Conservation (phyloP, 192 early-diverging fungal species). For the Globomyces pollinis-pini region DNA sequence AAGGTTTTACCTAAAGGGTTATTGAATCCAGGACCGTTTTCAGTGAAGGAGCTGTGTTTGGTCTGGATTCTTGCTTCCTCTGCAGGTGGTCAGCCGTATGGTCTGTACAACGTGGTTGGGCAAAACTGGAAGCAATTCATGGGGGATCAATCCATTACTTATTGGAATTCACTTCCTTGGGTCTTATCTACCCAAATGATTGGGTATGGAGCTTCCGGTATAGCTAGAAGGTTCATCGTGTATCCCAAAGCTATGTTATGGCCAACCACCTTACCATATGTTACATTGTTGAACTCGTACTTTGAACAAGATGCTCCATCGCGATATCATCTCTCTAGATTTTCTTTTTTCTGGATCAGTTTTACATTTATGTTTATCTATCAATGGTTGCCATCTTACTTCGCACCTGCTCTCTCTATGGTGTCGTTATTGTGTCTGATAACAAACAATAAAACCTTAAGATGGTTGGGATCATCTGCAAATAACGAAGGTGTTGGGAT, state of each 20-base stretch:
- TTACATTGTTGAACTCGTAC: conserved; percentile 70
- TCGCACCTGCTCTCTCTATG: conserved; percentile 1
- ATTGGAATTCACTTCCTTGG: conserved; percentile 22
- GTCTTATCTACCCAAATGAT: conserved; percentile 62
- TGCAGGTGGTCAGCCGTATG: conserved; percentile 8
- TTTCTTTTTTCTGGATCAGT: conserved; percentile 38
- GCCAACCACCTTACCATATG: conserved; percentile 68
- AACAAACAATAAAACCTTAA: background rate
- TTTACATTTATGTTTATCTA: conserved; percentile 18
- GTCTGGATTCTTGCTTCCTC: conserved; percentile 47
- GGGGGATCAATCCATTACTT: conserved; percentile 13
- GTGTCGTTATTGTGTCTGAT: conserved; percentile 27
- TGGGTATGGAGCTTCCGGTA: conserved; percentile 62
- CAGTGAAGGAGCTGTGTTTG: conserved; percentile 62
- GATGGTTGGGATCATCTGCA: background rate
- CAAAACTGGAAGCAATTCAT: conserved; percentile 12
- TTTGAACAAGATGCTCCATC: conserved; percentile 36
- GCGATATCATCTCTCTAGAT: conserved; percentile 26
- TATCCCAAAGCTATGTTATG: conserved; percentile 83
- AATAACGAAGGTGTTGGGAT: conserved; percentile 17
- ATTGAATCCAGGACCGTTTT: conserved; percentile 58
- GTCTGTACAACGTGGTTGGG: conserved; percentile 17
- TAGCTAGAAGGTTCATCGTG: conserved; percentile 68
- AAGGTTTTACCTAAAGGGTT: conserved; percentile 44
- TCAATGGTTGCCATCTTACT: conserved; percentile 2